Evolutionary conservation across 192 early-diverging fungal species (phyloP), one percentile per base, ranked within the genome.

Genomic region (Backusella liffmaniae): DNA sequence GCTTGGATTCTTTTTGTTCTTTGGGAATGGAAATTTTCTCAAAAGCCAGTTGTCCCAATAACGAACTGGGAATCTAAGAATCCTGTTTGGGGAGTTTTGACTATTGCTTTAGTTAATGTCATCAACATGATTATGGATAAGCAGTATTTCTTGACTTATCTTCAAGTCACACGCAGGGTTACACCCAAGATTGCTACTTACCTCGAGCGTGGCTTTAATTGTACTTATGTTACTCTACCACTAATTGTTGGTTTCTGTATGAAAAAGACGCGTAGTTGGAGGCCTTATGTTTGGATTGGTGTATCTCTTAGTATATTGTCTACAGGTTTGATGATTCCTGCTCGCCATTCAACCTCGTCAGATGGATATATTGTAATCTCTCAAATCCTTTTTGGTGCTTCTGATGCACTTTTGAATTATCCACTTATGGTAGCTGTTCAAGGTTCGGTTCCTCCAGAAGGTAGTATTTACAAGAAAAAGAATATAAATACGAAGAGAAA

Each of bases 271-370:
- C 39, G 66, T 18, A 35, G 46, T 29, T 74, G 73, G 41, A 73
- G 73, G 29, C 67, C 67, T 21, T 71, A 74, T 39, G 46, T 72
- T 13, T 74, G 73, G 73, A n/a, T 23, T 26, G 77, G 77, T 62
- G 37, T 75, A 51, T 29, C 44, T 41, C n/a, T 79, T 7, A 46
- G 39, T 37, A 21, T 79, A 8, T 30, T 75, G 34, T 67, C 73
- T 71, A 36, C 70, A 44, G 77, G 73, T 2, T 21, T 79, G 3
- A 79, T 79, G 77, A 79, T 79, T 66, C 77, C 67, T 7, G 73
- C 77, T 62, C 77, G 77, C 15, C 67, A 51, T 16, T 67, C 77
- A 4, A 23, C 10, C 4, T 67, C 73, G 0, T 79, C 73, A 21
- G 49, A 75, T 70, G 77, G 39, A 9, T 69, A 70, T 42, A 67